phyloP scores from a whole-genome alignment of 2,329 filamentous ascomycete genomes.

The Ascochyta pisi region DNA sequence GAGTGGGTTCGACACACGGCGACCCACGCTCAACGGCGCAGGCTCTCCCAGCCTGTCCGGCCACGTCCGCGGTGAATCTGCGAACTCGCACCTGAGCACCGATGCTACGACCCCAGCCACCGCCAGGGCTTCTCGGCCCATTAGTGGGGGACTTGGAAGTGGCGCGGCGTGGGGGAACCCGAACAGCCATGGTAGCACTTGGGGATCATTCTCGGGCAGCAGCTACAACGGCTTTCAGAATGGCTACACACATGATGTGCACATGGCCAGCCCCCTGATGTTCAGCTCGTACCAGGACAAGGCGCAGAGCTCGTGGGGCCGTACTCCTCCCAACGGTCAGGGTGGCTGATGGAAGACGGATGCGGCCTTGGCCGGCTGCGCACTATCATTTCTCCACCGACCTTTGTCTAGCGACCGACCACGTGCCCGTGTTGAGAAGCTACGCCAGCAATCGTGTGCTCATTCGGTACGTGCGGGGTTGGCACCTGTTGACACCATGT shows the following conservation, averaged over 20 bases:
- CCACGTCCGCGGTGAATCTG: conserved; percentile 54
- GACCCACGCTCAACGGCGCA: conserved; percentile 43
- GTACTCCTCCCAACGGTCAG: conserved; percentile 48
- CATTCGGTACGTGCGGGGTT: background rate
- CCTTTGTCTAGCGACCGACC: background rate
- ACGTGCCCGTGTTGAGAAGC: background rate
- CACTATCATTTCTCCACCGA: conserved; percentile 4
- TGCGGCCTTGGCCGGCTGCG: conserved; percentile 8
- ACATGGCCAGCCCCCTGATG: conserved; percentile 51
- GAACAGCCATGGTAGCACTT: conserved; percentile 28
- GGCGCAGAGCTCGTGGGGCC: conserved; percentile 43
- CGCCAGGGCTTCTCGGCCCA: conserved; percentile 26
- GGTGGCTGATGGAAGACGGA: conserved; percentile 41
- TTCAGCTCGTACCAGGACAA: conserved; percentile 50
- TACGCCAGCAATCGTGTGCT: background rate
- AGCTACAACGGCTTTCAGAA: conserved; percentile 29
- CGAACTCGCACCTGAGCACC: conserved; percentile 50
- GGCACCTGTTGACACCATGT: background rate
- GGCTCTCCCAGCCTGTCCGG: conserved; percentile 42
- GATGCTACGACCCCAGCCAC: conserved; percentile 27
- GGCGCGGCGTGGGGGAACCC: conserved; percentile 45
- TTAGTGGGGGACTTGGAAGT: conserved; percentile 41
- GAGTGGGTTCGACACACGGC: conserved; percentile 26
- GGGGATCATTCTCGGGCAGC: conserved; percentile 27
- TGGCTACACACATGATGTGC: conserved; percentile 28